phyloP scores from a whole-genome alignment of 371 early-diverging fungal species.

The Dinochytrium kinnereticum region DNA sequence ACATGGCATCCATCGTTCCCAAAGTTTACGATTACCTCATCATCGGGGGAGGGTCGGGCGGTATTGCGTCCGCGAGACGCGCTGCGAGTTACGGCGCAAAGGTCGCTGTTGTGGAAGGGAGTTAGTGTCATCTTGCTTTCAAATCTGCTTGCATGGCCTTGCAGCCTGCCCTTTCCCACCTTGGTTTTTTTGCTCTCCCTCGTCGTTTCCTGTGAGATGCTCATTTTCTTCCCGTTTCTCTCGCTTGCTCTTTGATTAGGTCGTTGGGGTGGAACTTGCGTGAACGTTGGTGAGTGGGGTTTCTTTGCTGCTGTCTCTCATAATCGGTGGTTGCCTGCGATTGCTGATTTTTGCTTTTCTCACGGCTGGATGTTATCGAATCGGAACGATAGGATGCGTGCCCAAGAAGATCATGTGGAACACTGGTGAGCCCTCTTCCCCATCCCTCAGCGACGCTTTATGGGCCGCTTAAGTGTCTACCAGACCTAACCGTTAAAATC shows the following conservation, averaged over 20 bases:
- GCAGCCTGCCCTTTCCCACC: too few relatives aligned
- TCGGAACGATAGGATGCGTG: conserved; percentile 96
- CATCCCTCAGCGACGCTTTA: neutral
- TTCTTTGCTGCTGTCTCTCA: too few relatives aligned
- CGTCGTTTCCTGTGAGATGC: neutral
- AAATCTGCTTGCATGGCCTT: neutral
- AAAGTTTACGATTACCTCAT: conserved; percentile 78
- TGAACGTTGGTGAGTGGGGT: conserved; percentile 69
- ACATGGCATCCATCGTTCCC: neutral
- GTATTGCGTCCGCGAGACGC: conserved; percentile 90
- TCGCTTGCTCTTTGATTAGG: conserved; percentile 20
- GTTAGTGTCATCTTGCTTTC: conserved; percentile 36
- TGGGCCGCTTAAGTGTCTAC: neutral
- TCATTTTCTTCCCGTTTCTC: neutral
- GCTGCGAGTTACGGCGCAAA: conserved; percentile 91
- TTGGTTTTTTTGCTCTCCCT: too few relatives aligned
- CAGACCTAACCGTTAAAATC: conserved; percentile 19
- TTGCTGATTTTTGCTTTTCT: neutral
- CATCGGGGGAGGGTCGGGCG: conserved; percentile 81
- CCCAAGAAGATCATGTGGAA: conserved; percentile 99
- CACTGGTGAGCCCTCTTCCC: conserved; percentile 58
- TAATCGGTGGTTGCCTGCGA: too few relatives aligned
- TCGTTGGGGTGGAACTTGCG: conserved; percentile 93
- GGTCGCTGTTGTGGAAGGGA: conserved; percentile 89
- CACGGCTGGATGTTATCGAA: neutral